Base-by-base conservation (phyloP, 257 asterid species). In the Solanum medicagineum region DNA sequence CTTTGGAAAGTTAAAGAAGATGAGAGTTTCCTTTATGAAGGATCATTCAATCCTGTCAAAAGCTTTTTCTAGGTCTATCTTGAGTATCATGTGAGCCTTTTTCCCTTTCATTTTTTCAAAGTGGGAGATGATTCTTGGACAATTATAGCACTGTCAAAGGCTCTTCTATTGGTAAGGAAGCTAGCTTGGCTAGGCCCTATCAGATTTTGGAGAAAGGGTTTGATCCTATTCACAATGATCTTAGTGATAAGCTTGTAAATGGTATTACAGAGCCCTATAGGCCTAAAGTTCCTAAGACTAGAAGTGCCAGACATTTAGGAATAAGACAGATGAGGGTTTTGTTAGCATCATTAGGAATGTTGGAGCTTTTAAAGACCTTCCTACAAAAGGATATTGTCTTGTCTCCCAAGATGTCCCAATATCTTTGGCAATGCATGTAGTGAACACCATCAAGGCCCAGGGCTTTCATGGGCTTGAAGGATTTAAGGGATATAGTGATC, bases 321-420 rank as follows among this genome's bases (percentile, higher is more conserved):
- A 55, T 1, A 3, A 55, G 5, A 0, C 62, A 55, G 0, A 55
- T 0, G 22, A 55, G 62, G 0, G 11, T 55, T 8, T 10, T 16
- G 4, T 55, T 55, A 3, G 6, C 16, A 2, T 55, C 4, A 17
- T 8, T 1, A 10, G 10, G 4, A 10, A 55, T 32, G 36, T 4
- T 32, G 4, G 36, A 32, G 45, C 7, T 32, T 32, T 32, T 8
- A 42, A 42, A 42, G 45, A 42, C 8, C 8, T 42, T 7, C 8
- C 8, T 42, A 10, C 5, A 17, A 10, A 55, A 55, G 1, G 22
- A 0, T 0, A 17, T 2, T 4, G 8, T 55, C 7, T 55, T 55
- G 2, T 3, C 0, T 3, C 3, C 8, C 1, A 17, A 4, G 0
- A 19, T 19, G 3, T 19, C 10, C 45, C 2, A 29, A 32, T 32